These are phyloP conservation scores for Colletotrichum australisinense DNA, from an alignment of 2,329 filamentous ascomycete genomes.

Conservation along the genomic window DNA sequence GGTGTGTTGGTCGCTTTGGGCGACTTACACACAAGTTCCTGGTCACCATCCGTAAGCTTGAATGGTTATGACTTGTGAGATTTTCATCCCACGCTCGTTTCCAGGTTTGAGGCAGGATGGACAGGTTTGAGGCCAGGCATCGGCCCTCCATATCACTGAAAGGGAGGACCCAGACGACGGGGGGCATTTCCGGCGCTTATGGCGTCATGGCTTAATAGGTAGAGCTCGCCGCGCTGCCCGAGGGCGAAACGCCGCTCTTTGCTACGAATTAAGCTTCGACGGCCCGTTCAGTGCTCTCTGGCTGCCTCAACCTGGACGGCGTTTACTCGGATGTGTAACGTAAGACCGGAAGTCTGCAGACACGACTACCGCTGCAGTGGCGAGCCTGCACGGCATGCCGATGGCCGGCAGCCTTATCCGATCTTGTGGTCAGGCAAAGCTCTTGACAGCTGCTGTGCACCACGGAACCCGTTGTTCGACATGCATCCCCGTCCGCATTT, in stretches of 20 bases:
- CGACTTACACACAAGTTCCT: neutral
- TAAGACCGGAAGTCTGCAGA: neutral
- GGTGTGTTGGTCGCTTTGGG: constrained; percentile 11
- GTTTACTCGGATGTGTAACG: constrained; percentile 3
- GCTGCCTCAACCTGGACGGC: neutral
- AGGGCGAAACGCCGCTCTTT: neutral
- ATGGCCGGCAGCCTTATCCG: constrained; percentile 16
- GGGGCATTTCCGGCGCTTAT: constrained; percentile 26
- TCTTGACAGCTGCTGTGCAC: constrained; percentile 17
- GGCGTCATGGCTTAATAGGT: constrained; percentile 18
- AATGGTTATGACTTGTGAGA: neutral
- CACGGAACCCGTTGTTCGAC: neutral
- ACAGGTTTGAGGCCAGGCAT: neutral
- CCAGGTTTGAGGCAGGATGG: neutral
- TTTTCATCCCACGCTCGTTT: neutral
- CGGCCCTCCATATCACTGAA: neutral
- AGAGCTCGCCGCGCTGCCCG: constrained; percentile 4
- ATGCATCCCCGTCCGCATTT: constrained; percentile 4
- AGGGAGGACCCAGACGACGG: neutral
- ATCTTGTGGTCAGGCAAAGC: neutral
- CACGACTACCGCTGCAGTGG: constrained; percentile 6
- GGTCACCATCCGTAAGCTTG: neutral
- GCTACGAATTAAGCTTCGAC: constrained; percentile 15
- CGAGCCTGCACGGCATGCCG: neutral
- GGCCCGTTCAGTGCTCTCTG: constrained; percentile 1